Percentiles rank a stretch among this genome's conserved stretches.
These are phyloP conservation scores for Plantago ovata DNA, from an alignment of 257 asterid genomes.

Conservation along the genomic window DNA sequence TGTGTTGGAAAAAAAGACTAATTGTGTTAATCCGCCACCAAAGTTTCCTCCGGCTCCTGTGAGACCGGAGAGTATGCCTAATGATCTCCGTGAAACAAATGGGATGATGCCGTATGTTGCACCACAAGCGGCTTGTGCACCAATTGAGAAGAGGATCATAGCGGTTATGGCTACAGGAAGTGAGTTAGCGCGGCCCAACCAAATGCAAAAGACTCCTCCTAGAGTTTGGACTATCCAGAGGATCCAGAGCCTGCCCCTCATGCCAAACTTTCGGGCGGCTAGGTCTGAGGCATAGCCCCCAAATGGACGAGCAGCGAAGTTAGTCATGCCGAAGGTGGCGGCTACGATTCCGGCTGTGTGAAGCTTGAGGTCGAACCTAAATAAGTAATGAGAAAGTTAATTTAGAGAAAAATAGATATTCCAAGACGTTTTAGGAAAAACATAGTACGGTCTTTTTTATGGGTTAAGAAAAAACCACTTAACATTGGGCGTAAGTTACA, in stretches of 20 bases:
- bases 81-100: constrained; percentile 1
- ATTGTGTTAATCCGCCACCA: constrained; percentile 6
- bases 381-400: not conserved
- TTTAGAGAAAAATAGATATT: no score
- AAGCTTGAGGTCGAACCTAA: not conserved
- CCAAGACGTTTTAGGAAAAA: no score
- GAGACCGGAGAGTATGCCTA: constrained; percentile 5
- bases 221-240: constrained; percentile 2
- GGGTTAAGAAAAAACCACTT: no score
- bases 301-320: constrained; percentile 1
- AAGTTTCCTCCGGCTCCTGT: constrained; percentile 9
- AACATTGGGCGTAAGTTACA: no score
- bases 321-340: constrained; percentile 4
- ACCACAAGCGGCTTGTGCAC: constrained; percentile 4
- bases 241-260: constrained; percentile 6
- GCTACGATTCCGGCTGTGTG: constrained; percentile 5
- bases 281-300: constrained; percentile 8
- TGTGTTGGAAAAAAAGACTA: not conserved
- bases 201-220: constrained; percentile 8
- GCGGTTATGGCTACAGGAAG: constrained; percentile 2
- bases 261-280: not conserved
- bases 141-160: constrained; percentile 2
- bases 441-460: no score
- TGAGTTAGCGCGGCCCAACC: constrained; percentile 3
- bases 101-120: constrained; percentile 6